Evolutionary conservation across 257 asterid genomes (phyloP).

Genomic region (Verbascum thapsus): DNA sequence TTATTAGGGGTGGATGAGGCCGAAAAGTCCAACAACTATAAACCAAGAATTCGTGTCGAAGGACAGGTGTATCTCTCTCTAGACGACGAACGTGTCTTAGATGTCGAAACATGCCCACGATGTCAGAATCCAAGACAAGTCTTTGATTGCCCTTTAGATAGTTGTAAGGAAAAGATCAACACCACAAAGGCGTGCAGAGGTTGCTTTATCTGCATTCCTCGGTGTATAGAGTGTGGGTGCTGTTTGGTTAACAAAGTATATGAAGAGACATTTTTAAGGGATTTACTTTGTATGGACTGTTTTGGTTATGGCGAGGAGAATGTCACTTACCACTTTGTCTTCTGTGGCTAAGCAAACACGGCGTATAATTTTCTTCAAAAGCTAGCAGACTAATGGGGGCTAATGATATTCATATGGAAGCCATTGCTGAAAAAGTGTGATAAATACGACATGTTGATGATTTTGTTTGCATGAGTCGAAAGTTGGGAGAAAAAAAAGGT

Average conservation of each 20-base stretch:
- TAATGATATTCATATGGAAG: not conserved
- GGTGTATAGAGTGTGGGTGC: constrained; percentile 74
- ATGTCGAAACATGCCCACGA: constrained; percentile 69
- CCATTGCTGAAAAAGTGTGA: not conserved
- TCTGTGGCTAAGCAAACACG: constrained; percentile 40
- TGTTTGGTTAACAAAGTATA: constrained; percentile 58
- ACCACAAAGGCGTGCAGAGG: constrained; percentile 56
- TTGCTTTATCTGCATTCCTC: constrained; percentile 65
- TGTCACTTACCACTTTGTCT: constrained; percentile 38
- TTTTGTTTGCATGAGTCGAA: not conserved
- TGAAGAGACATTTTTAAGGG: constrained; percentile 60
- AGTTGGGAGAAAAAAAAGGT: not conserved
- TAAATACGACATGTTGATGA: not conserved
- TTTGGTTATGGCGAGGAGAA: constrained; percentile 35
- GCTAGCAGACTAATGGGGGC: not conserved
- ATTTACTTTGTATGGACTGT: constrained; percentile 54
- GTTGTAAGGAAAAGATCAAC: constrained; percentile 46
- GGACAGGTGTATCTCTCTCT: constrained; percentile 54
- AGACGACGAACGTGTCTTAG: constrained; percentile 70
- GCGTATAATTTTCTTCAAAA: not conserved
- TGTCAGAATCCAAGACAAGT: constrained; percentile 63
- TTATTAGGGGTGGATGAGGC: constrained; percentile 50
- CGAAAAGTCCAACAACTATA: constrained; percentile 30
- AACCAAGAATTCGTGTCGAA: constrained; percentile 47
- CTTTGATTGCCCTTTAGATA: constrained; percentile 72